Base-by-base conservation (phyloP, 305 asterid genomes). In the Solanum hybrid region DNA sequence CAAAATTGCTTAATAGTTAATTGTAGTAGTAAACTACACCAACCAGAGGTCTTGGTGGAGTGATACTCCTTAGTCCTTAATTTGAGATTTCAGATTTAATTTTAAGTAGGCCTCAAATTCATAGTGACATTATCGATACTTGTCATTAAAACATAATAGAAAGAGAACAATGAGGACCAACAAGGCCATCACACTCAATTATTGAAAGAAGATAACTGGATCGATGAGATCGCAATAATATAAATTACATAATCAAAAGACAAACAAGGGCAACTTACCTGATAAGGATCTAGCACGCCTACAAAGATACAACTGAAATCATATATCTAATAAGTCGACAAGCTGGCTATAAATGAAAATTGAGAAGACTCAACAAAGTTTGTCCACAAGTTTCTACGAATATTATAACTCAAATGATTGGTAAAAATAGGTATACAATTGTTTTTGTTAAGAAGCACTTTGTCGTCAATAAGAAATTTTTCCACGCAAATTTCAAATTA, bases 401-500 rank as follows among this genome's bases (percentile, higher is more conserved):
- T 20, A 7, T 0, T 17, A 57, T 20, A 7, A 57, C 1, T 57
- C 24, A 57, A 20, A 1, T 61, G 5, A 61, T 61, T 3, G 10
- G 1, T 7, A 20, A 20, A 20, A 61, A 7, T 3, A 57, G 10
- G 0, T 73, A 3, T 27, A 12, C 0, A 27, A 73, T 73, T 1
- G 0, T 11, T 27, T 73, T 27, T 27, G 3, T 73, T 26, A 70
- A 24, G 77, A n/a, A 24, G 2, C 32, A 24, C 6, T 70, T 70
- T 70, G 0, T 13, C 14, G 2, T 5, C 6, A 10, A 24, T 24
- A 5, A 1, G 0, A 10, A 4, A 26, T 1, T 4, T 68, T 24
- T 10, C 3, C 4, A 2, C 0, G 0, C 2, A 0, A 11, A 26
- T 72, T 26, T 72, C 7, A 24, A 11, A 11, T 24, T 72, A 26